phyloP scores from a whole-genome alignment of 495 filamentous ascomycete species.

The Penicillium arizonense region DNA sequence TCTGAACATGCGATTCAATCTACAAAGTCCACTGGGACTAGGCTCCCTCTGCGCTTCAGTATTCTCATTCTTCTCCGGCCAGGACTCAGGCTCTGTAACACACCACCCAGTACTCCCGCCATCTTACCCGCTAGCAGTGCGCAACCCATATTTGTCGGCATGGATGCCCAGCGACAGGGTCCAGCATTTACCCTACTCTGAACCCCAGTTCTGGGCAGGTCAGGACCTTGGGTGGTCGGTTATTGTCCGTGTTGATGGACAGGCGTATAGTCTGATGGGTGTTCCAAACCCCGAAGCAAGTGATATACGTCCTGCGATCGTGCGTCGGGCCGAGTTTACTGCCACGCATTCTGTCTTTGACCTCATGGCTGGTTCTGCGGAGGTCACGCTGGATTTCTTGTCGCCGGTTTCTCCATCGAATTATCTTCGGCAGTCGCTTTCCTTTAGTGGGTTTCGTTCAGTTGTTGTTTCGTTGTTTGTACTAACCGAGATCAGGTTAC shows the following conservation, averaged over 20 bases:
- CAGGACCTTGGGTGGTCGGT: slow-evolving; percentile 47
- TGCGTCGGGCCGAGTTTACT: slow-evolving; percentile 42
- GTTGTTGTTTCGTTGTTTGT: slow-evolving; percentile 2
- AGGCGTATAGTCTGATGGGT: slow-evolving; percentile 49
- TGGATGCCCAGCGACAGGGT: slow-evolving; percentile 47
- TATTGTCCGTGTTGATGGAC: slow-evolving; percentile 46
- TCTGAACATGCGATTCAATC: slow-evolving; percentile 24
- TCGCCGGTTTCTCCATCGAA: slow-evolving; percentile 86
- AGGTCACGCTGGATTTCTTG: slow-evolving; percentile 58
- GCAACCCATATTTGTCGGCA: slow-evolving; percentile 44
- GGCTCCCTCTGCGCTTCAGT: slow-evolving; percentile 24
- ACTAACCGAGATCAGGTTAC: slow-evolving; percentile 46
- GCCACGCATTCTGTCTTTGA: slow-evolving; percentile 46
- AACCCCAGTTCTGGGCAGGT: slow-evolving; percentile 52
- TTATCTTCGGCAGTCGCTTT: slow-evolving; percentile 77
- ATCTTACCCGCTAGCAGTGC: slow-evolving; percentile 49
- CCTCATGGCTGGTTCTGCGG: slow-evolving; percentile 40
- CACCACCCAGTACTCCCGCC: slow-evolving; percentile 37
- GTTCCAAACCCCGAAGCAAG: slow-evolving; percentile 23
- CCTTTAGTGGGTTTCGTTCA: slow-evolving; percentile 53
- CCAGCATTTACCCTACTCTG: slow-evolving; percentile 35
- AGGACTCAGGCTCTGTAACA: slow-evolving; percentile 9
- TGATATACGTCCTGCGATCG: slow-evolving; percentile 33
- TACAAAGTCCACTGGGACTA: slow-evolving; percentile 20
- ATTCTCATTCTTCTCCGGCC: slow-evolving; percentile 13